Percentiles rank a stretch among this genome's conserved stretches.
Evolutionary conservation across 768 basidiomycete species (phyloP).

Genomic region (Calvatia gigantea): DNA sequence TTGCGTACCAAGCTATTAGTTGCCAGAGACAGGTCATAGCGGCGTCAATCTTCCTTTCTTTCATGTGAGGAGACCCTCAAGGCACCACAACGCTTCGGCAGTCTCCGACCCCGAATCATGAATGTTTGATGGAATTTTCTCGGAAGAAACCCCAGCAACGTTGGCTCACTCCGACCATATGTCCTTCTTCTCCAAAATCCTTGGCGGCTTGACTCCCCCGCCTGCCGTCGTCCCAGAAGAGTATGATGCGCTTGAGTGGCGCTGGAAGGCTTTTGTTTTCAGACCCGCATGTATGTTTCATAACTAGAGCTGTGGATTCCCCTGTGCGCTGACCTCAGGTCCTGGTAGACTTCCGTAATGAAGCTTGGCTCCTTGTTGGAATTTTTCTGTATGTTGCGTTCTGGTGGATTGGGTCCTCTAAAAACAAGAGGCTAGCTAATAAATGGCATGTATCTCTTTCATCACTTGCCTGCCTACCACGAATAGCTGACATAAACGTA

Average conservation of each 20-base stretch:
- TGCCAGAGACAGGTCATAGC: neutral
- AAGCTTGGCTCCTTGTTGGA: constrained; percentile 51
- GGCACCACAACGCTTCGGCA: constrained; percentile 1
- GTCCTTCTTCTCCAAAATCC: constrained; percentile 29
- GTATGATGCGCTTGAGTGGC: constrained; percentile 74
- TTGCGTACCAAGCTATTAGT: neutral
- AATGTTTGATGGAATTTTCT: neutral
- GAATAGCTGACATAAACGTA: constrained; percentile 8
- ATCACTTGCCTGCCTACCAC: constrained; percentile 12
- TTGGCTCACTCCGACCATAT: constrained; percentile 1
- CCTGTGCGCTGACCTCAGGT: neutral
- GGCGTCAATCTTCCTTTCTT: too few relatives aligned
- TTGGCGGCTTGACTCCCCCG: constrained; percentile 50
- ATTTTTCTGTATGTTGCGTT: constrained; percentile 55
- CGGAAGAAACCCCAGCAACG: neutral
- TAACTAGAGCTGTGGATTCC: neutral
- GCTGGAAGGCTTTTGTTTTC: constrained; percentile 75
- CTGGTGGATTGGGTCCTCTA: constrained; percentile 55
- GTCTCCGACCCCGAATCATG: neutral
- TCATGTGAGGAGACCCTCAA: neutral
- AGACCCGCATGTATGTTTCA: constrained; percentile 65
- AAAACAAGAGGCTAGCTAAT: constrained; percentile 59
- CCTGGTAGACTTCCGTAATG: constrained; percentile 59
- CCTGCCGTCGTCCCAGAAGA: constrained; percentile 48
- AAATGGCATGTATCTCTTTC: constrained; percentile 51